Base-by-base conservation (phyloP, 768 basidiomycete species). In the Sarcodon sp. region DNA sequence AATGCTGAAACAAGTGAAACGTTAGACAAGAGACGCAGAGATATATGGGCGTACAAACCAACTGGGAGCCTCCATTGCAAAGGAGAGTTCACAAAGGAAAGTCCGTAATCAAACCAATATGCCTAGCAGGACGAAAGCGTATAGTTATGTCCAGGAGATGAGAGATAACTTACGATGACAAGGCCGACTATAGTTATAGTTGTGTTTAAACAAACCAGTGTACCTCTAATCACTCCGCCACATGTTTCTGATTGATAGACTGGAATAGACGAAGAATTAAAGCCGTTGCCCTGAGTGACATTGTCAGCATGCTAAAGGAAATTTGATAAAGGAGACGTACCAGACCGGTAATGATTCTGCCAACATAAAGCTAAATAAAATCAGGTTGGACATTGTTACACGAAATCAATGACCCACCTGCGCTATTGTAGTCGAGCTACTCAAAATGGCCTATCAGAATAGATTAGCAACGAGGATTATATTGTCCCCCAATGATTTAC, bases 231-330 rank as follows among this genome's bases (percentile, higher is more conserved):
- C 41, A 56, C 54, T 11, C 66, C 67, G 11, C 57, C 59, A 39
- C 65, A 67, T 6, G 66, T 68, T 52, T 69, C 67, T 27, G 65
- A 66, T 50, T 68, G 67, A 48, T 67, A 68, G 2, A 67, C 65
- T 7, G 67, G 66, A 15, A 69, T 66, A 4, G 66, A 65, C 0
- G 67, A 69, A 9, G 66, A 65, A 53, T 68, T 69, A 48, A 67
- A 68, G 9, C 65, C 68, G 48, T 69, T 69, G 18, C 67, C 67
- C 66, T 66, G 50, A 10, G 15, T 1, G 3, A 6, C 11, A n/a
- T 1, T 8, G 4, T 5, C 15, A 38, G 10, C 11, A 31, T 36
- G 6, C 12, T 3, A 34, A 31, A 4, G 4, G 32, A 12, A 39
- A 15, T 3, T 33, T 9, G 27, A 44, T 6, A n/a, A 9, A 4